These are phyloP conservation scores for Mesembryanthemum crystallinum DNA, from an alignment of 148 eudicot genomes.

Conservation along the genomic window DNA sequence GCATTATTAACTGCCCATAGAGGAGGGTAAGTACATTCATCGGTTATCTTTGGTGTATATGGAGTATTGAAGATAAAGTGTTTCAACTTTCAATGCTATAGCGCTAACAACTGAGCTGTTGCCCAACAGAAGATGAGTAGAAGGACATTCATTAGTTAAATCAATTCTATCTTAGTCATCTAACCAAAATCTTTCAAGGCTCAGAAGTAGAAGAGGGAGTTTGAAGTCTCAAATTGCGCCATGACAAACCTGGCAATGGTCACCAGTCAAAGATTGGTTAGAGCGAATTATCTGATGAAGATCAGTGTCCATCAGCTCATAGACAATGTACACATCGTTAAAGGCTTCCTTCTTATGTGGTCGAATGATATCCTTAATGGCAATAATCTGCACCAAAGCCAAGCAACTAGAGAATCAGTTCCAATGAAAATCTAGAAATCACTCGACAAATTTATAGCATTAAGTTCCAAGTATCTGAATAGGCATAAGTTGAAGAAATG, in stretches of 20 bases:
- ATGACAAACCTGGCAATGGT: constrained; percentile 58
- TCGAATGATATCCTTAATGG: constrained; percentile 63
- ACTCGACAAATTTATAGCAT: background rate
- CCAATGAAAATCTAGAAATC: background rate
- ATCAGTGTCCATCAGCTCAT: constrained; percentile 81
- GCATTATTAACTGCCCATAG: no score
- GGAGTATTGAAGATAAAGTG: no score
- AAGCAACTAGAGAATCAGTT: constrained; percentile 3
- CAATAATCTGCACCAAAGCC: constrained; percentile 41
- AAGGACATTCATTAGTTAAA: no score
- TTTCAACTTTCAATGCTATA: no score
- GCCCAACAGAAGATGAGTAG: no score
- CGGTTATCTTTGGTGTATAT: no score
- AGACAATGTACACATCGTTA: constrained; percentile 72
- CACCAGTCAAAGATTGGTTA: constrained; percentile 52
- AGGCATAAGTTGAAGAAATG: background rate
- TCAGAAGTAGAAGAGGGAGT: no score
- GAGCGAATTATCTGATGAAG: constrained; percentile 75
- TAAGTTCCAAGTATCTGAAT: background rate
- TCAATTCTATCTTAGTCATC: no score
- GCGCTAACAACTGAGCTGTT: no score
- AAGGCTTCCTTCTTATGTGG: constrained; percentile 60
- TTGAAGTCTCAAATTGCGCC: background rate
- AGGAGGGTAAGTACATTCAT: no score
- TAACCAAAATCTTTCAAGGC: no score